Conservation (phyloP, 768 basidiomycete genomes). For the Pleurotus tuoliensis region DNA sequence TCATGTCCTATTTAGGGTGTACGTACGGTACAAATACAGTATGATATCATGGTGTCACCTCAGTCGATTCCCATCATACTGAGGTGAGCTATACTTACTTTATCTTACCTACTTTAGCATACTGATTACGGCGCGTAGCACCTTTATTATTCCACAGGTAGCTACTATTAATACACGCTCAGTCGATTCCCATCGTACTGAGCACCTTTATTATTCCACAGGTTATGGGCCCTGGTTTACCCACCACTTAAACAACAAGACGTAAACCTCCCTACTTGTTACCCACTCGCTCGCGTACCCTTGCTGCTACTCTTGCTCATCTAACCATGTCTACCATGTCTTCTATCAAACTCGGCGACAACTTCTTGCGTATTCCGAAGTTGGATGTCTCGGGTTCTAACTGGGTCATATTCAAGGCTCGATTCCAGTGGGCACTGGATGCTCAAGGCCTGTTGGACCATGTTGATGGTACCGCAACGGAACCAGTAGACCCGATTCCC, state of each 20-base stretch:
- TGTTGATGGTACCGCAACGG: conserved; percentile 13
- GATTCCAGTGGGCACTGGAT: conserved; percentile 12
- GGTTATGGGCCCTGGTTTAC: not conserved
- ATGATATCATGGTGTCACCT: not conserved
- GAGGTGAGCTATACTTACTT: no score
- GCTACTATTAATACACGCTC: no score
- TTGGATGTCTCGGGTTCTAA: conserved; percentile 21
- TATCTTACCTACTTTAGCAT: no score
- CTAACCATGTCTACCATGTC: not conserved
- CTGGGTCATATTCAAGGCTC: conserved; percentile 23
- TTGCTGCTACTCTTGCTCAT: not conserved
- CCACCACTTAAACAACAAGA: not conserved
- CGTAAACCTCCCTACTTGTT: not conserved
- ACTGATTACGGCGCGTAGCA: no score
- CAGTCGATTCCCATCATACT: not conserved
- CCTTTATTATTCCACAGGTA: no score
- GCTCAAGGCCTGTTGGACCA: conserved; percentile 17
- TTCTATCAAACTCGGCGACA: not conserved
- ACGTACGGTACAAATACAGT: not conserved
- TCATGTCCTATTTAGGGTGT: not conserved
- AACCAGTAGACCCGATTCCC: conserved; percentile 13
- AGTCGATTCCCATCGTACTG: no score
- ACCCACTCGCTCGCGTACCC: not conserved
- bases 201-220: not conserved
- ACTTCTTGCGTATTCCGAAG: conserved; percentile 16